Conservation (phyloP, 257 asterid species). For the Oldenlandia corymbosa region DNA sequence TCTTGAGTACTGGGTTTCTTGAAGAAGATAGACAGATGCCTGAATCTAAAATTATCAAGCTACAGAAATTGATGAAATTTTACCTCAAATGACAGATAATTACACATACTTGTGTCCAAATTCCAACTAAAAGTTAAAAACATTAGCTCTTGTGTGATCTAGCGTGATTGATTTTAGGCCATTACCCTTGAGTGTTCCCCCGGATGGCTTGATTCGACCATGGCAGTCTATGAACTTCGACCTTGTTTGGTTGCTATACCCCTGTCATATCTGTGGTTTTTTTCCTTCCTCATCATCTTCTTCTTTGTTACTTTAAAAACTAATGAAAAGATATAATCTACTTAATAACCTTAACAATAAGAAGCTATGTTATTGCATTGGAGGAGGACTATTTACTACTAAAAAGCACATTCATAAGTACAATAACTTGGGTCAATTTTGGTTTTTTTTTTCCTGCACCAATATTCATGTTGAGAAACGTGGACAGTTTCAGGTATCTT, state of each 20-base stretch:
- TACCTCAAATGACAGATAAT: not conserved
- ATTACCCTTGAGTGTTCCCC: not conserved
- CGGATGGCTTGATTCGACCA: not conserved
- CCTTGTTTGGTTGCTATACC: not conserved
- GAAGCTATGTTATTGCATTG: no score
- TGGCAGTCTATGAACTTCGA: not conserved
- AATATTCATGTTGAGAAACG: constrained; percentile 11
- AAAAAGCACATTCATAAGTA: no score
- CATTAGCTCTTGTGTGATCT: not conserved
- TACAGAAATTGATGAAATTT: not conserved
- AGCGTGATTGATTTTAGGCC: not conserved
- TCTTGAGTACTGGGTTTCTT: not conserved
- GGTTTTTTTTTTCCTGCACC: not conserved
- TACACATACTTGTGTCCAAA: not conserved
- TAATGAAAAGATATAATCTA: not conserved
- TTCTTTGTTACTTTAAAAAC: not conserved
- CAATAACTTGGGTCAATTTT: not conserved
- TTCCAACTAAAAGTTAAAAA: not conserved
- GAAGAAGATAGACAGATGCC: not conserved
- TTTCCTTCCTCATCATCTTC: no score
- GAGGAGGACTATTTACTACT: not conserved
- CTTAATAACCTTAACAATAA: no score
- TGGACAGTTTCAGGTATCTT: constrained; percentile 77
- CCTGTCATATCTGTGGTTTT: no score
- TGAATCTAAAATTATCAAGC: not conserved